A percentile compares a stretch with the other conserved stretches of the same genome.
Conservation (phyloP, 2,329 filamentous ascomycete species). For the Rhynchosporium secalis region DNA sequence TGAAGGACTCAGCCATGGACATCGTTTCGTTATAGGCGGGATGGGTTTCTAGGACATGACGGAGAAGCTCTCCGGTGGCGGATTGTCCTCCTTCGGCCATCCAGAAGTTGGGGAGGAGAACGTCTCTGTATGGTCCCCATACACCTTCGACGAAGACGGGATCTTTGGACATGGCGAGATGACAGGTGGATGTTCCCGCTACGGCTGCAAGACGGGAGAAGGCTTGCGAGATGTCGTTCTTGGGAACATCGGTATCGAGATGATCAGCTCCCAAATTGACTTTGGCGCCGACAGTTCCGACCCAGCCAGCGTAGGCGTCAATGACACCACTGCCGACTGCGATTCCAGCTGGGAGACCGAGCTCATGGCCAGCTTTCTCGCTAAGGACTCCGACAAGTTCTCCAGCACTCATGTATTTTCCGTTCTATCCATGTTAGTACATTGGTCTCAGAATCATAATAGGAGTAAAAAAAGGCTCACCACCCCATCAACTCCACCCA, state of each 20-base stretch:
- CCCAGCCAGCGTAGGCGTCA: conserved; percentile 98
- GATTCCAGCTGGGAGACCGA: conserved; percentile 83
- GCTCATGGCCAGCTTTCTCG: conserved; percentile 76
- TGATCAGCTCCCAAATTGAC: conserved; percentile 71
- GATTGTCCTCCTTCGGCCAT: conserved; percentile 97
- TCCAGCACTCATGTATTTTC: conserved; percentile 85
- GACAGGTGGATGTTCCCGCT: conserved; percentile 95
- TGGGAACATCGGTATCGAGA: conserved; percentile 64
- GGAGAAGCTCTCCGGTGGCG: conserved; percentile 90
- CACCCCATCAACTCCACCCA: conserved; percentile 93
- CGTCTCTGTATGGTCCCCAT: conserved; percentile 96
- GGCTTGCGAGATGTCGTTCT: conserved; percentile 87
- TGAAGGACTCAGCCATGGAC: conserved; percentile 76
- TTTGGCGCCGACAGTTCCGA: conserved; percentile 97
- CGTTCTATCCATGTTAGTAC: conserved; percentile 63
- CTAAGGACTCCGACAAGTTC: conserved; percentile 85
- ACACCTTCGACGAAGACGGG: conserved; percentile 94
- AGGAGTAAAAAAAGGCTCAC: conserved; percentile 62
- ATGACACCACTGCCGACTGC: conserved; percentile 96
- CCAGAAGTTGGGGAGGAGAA: conserved; percentile 89
- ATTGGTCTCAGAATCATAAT: conserved; percentile 15
- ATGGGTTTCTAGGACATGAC: conserved; percentile 93
- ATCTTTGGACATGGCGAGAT: conserved; percentile 90
- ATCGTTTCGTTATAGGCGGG: conserved; percentile 81
- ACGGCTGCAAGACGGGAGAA: conserved; percentile 92